Conservation (phyloP, 1,284 basidiomycete genomes). For the Boletellus sp. region DNA sequence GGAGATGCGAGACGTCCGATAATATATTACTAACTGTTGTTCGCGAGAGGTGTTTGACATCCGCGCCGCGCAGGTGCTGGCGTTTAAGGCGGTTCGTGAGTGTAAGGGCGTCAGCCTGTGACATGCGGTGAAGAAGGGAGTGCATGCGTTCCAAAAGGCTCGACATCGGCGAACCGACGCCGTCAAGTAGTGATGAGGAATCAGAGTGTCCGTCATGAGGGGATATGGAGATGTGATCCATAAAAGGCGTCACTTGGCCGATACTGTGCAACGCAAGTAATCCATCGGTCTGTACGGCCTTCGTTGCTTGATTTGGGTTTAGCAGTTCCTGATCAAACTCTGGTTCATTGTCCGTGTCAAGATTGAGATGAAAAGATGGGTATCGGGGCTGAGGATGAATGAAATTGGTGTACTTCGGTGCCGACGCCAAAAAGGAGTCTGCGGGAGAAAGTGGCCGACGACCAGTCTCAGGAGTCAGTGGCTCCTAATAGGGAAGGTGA, state of each 20-base stretch:
- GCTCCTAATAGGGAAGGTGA: constrained; percentile 41
- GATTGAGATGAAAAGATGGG: constrained; percentile 39
- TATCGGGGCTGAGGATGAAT: constrained; percentile 38
- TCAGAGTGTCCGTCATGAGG: constrained; percentile 61
- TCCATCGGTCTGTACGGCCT: constrained; percentile 74
- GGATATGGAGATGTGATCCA: constrained; percentile 45
- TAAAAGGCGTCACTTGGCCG: constrained; percentile 32
- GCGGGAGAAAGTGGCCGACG: constrained; percentile 55
- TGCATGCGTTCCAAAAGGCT: constrained; percentile 70
- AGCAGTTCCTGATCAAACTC: constrained; percentile 34
- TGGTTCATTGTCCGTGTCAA: constrained; percentile 47
- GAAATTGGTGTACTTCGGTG: constrained; percentile 42
- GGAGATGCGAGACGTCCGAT: constrained; percentile 66
- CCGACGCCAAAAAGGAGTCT: constrained; percentile 44
- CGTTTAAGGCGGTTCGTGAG: constrained; percentile 88
- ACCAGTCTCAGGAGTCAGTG: constrained; percentile 58
- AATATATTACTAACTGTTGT: constrained; percentile 78
- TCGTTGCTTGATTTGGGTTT: constrained; percentile 46
- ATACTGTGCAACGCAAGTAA: constrained; percentile 32
- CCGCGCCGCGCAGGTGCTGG: constrained; percentile 83
- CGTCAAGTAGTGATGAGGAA: constrained; percentile 61
- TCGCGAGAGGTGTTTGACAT: constrained; percentile 85
- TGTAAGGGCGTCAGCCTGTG: constrained; percentile 83
- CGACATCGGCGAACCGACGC: constrained; percentile 48
- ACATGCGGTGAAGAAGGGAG: constrained; percentile 65